A percentile compares a stretch with the other conserved stretches of the same genome.
phyloP scores from a whole-genome alignment of 352 stramenopile species.

The Saprolegnia diclina region DNA sequence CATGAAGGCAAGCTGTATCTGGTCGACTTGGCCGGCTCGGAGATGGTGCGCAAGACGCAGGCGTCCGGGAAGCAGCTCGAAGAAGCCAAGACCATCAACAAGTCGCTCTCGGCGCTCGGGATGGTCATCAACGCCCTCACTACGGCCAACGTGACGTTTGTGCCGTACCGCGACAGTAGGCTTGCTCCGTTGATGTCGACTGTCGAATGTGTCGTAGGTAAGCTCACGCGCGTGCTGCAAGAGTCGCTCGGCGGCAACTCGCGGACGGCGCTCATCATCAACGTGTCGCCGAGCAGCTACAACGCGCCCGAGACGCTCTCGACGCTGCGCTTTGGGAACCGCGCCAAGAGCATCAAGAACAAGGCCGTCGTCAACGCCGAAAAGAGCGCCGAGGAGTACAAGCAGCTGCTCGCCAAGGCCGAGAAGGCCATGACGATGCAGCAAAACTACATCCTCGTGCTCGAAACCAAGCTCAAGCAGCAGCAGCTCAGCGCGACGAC shows the following conservation, averaged over 20 bases:
- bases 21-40: constrained; percentile 91
- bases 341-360: constrained; percentile 94
- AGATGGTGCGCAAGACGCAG: constrained; percentile 92
- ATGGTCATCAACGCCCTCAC: constrained; percentile 94
- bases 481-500: constrained; percentile 5
- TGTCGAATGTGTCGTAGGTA: constrained; percentile 28
- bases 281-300: constrained; percentile 84
- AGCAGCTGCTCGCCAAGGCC: constrained; percentile 68
- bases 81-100: constrained; percentile 96
- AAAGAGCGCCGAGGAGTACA: constrained; percentile 87
- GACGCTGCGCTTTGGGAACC: constrained; percentile 87
- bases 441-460: constrained; percentile 74
- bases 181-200: not conserved
- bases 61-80: constrained; percentile 87
- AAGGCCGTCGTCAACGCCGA: constrained; percentile 92
- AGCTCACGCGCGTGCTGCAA: constrained; percentile 89
- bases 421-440: constrained; percentile 79
- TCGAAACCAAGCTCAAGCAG: constrained; percentile 54
- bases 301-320: constrained; percentile 90
- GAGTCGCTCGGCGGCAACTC: constrained; percentile 92
- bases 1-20: constrained; percentile 81
- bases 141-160: constrained; percentile 64
- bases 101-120: constrained; percentile 88
- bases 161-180: constrained; percentile 85
- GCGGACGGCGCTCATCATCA: constrained; percentile 91